Percentiles rank a stretch among this genome's conserved stretches.
Evolutionary conservation across 306 rosid species (phyloP).

Genomic region (Ceratonia siliqua): DNA sequence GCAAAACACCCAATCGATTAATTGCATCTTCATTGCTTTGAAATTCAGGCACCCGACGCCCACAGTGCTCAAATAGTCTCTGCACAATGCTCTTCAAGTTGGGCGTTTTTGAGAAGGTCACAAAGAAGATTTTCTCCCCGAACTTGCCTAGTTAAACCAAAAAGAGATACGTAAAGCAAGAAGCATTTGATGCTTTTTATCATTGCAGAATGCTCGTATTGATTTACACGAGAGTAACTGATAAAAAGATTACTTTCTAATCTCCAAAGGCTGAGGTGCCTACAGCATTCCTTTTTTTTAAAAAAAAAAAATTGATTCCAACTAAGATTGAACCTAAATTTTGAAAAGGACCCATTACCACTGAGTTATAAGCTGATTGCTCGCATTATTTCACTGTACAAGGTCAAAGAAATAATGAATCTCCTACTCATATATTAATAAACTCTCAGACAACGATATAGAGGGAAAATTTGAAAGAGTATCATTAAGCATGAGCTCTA

Average conservation of each 20-base stretch:
- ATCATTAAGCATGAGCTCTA: not conserved
- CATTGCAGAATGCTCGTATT: slow-evolving; percentile 18
- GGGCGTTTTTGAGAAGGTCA: slow-evolving; percentile 41
- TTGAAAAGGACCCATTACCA: too few relatives aligned
- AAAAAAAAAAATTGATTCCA: too few relatives aligned
- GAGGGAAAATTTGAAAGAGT: not conserved
- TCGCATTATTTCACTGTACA: not conserved
- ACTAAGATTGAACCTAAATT: too few relatives aligned
- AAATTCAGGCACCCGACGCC: slow-evolving; percentile 29
- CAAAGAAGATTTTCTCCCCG: slow-evolving; percentile 46
- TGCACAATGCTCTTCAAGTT: slow-evolving; percentile 42
- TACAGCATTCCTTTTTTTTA: too few relatives aligned
- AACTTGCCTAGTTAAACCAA: slow-evolving; percentile 43
- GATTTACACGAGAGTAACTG: not conserved
- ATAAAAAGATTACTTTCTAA: not conserved
- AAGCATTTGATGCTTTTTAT: not conserved
- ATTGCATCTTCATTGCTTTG: slow-evolving; percentile 40
- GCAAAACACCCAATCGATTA: slow-evolving; percentile 30
- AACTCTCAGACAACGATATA: not conserved
- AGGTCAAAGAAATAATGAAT: not conserved
- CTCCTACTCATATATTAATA: not conserved
- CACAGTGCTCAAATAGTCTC: slow-evolving; percentile 40
- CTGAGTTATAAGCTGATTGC: too few relatives aligned
- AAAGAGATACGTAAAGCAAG: not conserved
- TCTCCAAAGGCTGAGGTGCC: slow-evolving; percentile 1